These are phyloP conservation scores for Aspergillus terreus DNA, from an alignment of 2,329 filamentous ascomycete species.

Conservation along the genomic window DNA sequence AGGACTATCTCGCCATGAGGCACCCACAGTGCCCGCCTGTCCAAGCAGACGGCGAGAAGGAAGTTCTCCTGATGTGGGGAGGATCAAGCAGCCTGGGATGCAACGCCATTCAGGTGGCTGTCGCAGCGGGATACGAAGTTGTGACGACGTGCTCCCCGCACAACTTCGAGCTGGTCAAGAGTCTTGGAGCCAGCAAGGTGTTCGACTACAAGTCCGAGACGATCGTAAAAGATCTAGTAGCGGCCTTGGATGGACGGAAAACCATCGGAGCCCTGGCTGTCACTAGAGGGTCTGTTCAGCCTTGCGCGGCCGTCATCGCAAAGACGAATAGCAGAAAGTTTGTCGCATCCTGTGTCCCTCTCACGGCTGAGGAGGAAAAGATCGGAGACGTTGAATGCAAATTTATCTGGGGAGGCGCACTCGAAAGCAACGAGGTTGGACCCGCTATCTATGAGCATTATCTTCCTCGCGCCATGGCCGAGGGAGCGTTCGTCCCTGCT, in stretches of 20 bases:
- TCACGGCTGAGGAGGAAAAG: background rate
- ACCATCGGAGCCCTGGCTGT: conserved; percentile 6
- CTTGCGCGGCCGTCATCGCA: conserved; percentile 10
- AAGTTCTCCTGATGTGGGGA: conserved; percentile 27
- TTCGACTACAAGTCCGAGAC: conserved; percentile 42
- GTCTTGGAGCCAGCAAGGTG: conserved; percentile 42
- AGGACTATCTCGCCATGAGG: conserved; percentile 19
- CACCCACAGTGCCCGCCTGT: conserved; percentile 4
- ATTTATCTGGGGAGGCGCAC: conserved; percentile 20
- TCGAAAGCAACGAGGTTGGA: conserved; percentile 26
- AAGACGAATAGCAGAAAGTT: conserved; percentile 15
- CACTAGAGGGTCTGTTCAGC: background rate
- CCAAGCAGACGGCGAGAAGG: background rate
- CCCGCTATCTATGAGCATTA: conserved; percentile 26
- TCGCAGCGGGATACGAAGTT: conserved; percentile 12
- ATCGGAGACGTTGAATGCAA: conserved; percentile 20
- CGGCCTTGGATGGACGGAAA: conserved; percentile 10
- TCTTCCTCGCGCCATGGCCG: conserved; percentile 32
- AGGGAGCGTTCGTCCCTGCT: conserved; percentile 27
- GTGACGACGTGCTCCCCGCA: conserved; percentile 9
- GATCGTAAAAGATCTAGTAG: conserved; percentile 12
- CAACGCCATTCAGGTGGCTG: conserved; percentile 12
- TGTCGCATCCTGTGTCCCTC: conserved; percentile 7
- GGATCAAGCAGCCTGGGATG: conserved; percentile 14
- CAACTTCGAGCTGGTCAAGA: conserved; percentile 27